Evolutionary conservation across 331 rosid species (phyloP).

Genomic region (Erythrophleum ivorense): DNA sequence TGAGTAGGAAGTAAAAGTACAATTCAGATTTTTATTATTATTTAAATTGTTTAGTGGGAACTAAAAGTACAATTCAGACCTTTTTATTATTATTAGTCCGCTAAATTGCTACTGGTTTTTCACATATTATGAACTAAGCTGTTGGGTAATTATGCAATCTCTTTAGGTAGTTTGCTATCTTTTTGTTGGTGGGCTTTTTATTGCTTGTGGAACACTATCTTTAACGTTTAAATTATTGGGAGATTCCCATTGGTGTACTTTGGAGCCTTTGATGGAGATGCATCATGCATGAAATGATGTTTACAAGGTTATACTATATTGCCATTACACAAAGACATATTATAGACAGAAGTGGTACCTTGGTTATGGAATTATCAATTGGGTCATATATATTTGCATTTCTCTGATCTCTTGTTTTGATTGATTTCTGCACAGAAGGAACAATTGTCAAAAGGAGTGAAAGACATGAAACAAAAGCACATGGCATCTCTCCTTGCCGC

Average conservation of each 20-base stretch:
- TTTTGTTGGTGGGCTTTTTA: conserved; percentile 5
- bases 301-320: not conserved
- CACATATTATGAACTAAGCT: not conserved
- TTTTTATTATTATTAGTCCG: not conserved
- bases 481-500: conserved; percentile 63
- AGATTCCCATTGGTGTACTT: not conserved
- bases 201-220: conserved; percentile 1
- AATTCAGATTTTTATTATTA: not conserved
- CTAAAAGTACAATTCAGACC: too few relatives aligned
- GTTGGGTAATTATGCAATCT: not conserved
- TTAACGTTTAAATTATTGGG: not conserved
- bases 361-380: not conserved
- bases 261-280: not conserved
- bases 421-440: conserved; percentile 66
- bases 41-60: not conserved
- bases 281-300: conserved; percentile 2
- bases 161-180: not conserved
- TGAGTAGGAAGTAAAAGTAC: too few relatives aligned
- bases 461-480: conserved; percentile 86
- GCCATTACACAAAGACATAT: not conserved
- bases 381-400: not conserved
- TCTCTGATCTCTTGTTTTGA: conserved; percentile 24
- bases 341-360: conserved; percentile 2
- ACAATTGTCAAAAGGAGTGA: conserved; percentile 71
- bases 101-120: not conserved